These are phyloP conservation scores for Rhizophora apiculata DNA, from an alignment of 345 rosid genomes.

Conservation along the genomic window DNA sequence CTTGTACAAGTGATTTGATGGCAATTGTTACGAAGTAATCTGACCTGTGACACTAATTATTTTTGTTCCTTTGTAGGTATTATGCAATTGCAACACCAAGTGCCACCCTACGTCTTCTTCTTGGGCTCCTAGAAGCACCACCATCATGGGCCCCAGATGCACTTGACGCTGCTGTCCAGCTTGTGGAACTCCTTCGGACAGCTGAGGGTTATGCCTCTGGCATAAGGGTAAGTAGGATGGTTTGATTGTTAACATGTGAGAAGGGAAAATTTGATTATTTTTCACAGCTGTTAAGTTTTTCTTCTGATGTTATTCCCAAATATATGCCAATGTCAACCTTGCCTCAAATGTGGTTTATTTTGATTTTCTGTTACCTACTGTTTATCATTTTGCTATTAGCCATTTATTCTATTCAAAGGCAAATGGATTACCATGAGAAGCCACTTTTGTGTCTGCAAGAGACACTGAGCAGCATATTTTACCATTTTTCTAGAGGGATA, in stretches of 20 bases:
- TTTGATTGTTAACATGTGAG: neutral
- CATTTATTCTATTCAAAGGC: no score
- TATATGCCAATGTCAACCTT: neutral
- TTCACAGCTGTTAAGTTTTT: neutral
- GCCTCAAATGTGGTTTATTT: no score
- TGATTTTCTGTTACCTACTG: no score
- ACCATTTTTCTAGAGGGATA: no score
- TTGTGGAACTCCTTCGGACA: slow-evolving; percentile 95
- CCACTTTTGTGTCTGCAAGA: no score
- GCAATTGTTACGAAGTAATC: neutral
- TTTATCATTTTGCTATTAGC: no score
- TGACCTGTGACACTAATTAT: neutral
- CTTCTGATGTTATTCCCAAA: neutral
- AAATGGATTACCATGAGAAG: no score
- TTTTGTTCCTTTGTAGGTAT: slow-evolving; percentile 47
- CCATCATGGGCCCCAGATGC: slow-evolving; percentile 99
- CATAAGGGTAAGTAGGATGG: slow-evolving; percentile 63
- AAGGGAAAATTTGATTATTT: neutral
- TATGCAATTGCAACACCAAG: slow-evolving; percentile 97
- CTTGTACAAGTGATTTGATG: neutral
- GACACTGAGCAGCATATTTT: no score
- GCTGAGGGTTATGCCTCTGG: slow-evolving; percentile 97
- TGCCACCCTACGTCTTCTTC: slow-evolving; percentile 92
- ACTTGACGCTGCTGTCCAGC: slow-evolving; percentile 99
- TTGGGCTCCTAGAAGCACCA: slow-evolving; percentile 96